Percentiles rank a stretch among this genome's conserved stretches.
phyloP scores from a whole-genome alignment of 148 eudicot species.

The Rhododendron kiyosumense region DNA sequence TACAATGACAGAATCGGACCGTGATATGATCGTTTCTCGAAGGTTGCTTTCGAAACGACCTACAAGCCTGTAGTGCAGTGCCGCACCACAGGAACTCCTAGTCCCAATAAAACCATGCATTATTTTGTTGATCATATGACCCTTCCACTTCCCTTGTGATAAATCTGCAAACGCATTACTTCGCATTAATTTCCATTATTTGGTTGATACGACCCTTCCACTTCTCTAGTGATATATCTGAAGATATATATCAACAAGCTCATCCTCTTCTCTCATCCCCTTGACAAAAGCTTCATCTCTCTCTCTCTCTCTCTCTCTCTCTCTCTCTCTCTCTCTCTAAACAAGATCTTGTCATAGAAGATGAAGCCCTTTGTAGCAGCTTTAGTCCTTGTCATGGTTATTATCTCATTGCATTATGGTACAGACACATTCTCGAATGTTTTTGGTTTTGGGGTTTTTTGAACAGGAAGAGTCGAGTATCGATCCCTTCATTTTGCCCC shows the following conservation, averaged over 20 bases:
- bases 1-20: not conserved
- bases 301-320: not conserved
- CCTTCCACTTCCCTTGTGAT: not conserved
- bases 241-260: not conserved
- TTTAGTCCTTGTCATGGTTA: not conserved
- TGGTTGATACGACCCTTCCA: not conserved
- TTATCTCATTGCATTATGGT: slow-evolving; percentile 1
- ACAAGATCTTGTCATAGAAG: not conserved
- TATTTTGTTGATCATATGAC: not conserved
- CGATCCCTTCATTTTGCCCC: not conserved
- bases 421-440: not conserved
- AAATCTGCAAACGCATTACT: not conserved
- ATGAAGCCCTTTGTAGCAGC: not conserved
- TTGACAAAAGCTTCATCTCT: not conserved
- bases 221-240: not conserved
- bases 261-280: not conserved
- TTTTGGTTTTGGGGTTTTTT: not conserved
- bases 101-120: no score
- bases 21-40: not conserved
- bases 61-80: not conserved
- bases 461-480: not conserved
- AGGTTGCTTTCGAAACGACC: not conserved
- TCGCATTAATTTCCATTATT: not conserved
- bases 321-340: not conserved
- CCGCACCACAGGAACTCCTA: not conserved